Percentiles rank a stretch among this genome's conserved stretches.
These are phyloP conservation scores for Tricholoma bakamatsutake DNA, from an alignment of 768 basidiomycete species.

Conservation along the genomic window DNA sequence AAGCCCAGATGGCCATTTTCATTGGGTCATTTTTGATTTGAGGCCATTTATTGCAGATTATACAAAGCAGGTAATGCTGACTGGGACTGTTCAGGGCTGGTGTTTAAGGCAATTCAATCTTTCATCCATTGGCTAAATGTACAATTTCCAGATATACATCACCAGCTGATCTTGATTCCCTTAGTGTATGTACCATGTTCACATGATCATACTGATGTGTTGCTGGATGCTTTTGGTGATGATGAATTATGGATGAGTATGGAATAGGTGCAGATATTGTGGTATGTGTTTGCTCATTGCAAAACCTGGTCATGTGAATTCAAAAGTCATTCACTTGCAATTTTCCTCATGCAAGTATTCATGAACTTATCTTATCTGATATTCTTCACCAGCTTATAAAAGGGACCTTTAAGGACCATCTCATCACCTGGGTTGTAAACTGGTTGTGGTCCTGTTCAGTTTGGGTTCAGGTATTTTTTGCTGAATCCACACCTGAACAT, in stretches of 20 bases:
- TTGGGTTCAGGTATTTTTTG: too few species aligned
- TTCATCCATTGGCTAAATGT: not conserved
- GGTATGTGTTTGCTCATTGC: not conserved
- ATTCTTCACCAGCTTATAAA: too few species aligned
- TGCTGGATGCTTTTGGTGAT: not conserved
- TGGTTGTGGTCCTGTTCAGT: too few species aligned
- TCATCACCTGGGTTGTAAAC: not conserved
- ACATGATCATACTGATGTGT: not conserved
- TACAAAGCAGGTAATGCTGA: too few species aligned
- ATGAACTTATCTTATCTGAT: too few species aligned
- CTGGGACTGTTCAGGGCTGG: constrained; percentile 12
- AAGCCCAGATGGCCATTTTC: constrained; percentile 7
- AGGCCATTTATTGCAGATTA: constrained; percentile 12
- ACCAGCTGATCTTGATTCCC: not conserved
- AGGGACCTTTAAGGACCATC: not conserved
- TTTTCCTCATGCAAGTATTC: not conserved
- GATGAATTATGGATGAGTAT: not conserved
- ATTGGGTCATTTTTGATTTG: constrained; percentile 16
- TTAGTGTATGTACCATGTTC: not conserved
- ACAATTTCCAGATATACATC: not conserved
- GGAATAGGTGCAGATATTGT: not conserved
- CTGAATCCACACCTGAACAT: too few species aligned
- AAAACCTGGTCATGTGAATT: not conserved
- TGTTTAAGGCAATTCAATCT: constrained; percentile 13
- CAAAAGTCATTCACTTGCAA: not conserved